phyloP scores from a whole-genome alignment of 2,329 filamentous ascomycete species.

The Ophiostoma sp. region DNA sequence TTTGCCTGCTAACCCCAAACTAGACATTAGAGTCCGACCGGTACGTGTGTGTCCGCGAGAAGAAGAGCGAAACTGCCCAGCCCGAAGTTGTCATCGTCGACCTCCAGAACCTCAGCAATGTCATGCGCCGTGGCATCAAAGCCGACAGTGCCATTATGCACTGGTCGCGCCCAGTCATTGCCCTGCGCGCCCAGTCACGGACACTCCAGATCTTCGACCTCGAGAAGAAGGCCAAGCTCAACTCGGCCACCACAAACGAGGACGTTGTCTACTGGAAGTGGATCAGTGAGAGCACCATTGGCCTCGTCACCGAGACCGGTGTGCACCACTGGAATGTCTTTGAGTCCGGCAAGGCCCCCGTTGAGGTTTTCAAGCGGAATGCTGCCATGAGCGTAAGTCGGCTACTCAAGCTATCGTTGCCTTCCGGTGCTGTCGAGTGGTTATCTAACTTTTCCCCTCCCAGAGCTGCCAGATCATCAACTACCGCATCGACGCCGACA shows the following conservation, averaged over 20 bases:
- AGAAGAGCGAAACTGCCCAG: constrained; percentile 74
- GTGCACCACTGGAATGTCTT: constrained; percentile 99
- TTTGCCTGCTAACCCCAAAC: constrained; percentile 24
- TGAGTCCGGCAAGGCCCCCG: constrained; percentile 70
- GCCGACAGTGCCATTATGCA: constrained; percentile 99
- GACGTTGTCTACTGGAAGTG: constrained; percentile 99
- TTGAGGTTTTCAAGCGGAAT: constrained; percentile 93
- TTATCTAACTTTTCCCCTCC: neutral
- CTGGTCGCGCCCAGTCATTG: constrained; percentile 93
- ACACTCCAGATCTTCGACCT: constrained; percentile 98
- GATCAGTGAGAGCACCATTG: constrained; percentile 84
- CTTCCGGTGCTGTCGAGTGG: neutral
- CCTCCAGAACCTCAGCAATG: constrained; percentile 94
- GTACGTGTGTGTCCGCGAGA: constrained; percentile 94
- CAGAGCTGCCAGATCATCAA: constrained; percentile 99
- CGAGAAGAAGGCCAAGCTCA: constrained; percentile 86
- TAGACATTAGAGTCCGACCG: constrained; percentile 97
- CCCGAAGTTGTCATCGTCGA: constrained; percentile 97
- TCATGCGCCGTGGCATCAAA: constrained; percentile 92
- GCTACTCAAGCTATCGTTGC: neutral
- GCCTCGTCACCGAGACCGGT: constrained; percentile 81
- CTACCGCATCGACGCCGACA: constrained; percentile 90
- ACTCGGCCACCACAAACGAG: constrained; percentile 93
- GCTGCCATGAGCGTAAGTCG: constrained; percentile 72
- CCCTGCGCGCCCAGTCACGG: constrained; percentile 86